phyloP scores from a whole-genome alignment of 176 grass and related monocot species.

The Aegilops umbellulata region DNA sequence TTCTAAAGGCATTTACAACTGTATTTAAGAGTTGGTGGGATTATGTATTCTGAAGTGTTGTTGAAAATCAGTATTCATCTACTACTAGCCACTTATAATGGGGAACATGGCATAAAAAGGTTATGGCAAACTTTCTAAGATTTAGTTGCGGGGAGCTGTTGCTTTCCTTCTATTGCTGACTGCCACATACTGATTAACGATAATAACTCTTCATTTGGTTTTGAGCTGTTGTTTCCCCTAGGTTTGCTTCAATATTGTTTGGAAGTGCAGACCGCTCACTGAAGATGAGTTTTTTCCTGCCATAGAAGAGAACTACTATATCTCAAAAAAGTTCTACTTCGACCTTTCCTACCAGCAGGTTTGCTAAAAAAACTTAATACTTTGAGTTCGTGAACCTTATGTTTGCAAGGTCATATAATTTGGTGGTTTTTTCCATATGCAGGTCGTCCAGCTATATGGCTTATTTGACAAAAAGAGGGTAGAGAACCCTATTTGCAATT shows the following conservation, averaged over 20 bases:
- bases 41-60: not conserved
- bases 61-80: not conserved
- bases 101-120: not conserved
- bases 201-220: conserved; percentile 17
- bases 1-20: not conserved
- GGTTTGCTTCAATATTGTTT: conserved; percentile 58
- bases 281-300: conserved; percentile 59
- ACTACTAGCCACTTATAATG: not conserved
- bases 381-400: conserved; percentile 20
- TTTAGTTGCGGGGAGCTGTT: not conserved
- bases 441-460: conserved; percentile 39
- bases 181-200: not conserved
- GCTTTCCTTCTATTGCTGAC: not conserved
- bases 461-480: conserved; percentile 42
- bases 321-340: conserved; percentile 55
- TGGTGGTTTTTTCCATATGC: not conserved
- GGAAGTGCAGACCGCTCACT: conserved; percentile 55
- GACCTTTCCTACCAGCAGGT: conserved; percentile 64
- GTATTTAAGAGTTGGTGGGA: not conserved
- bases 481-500: not conserved
- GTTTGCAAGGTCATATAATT: not conserved
- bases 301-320: conserved; percentile 59
- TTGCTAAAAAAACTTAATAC: conserved; percentile 19
- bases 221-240: conserved; percentile 26
- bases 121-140: not conserved